Evolutionary conservation across 371 early-diverging fungal genomes (phyloP).

Genomic region (Catenaria anguillulae): DNA sequence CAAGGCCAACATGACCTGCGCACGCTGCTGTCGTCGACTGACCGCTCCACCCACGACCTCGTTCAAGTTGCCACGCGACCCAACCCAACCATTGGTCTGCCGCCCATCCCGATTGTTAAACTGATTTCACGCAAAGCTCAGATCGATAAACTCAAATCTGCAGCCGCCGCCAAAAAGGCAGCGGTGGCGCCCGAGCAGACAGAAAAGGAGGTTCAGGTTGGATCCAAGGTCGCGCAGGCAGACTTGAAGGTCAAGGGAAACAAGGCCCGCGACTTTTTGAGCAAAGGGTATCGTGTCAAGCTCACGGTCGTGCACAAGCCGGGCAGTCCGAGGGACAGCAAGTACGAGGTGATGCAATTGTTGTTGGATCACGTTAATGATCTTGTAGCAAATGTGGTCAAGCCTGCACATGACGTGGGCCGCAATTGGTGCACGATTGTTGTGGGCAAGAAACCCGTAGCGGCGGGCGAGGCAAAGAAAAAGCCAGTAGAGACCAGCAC

Average conservation of each 20-base stretch:
- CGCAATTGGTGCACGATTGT: background rate
- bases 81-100: background rate
- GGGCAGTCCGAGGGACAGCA: background rate
- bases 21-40: too few species aligned
- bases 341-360: background rate
- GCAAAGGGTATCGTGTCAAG: background rate
- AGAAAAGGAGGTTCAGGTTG: background rate
- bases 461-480: too few species aligned
- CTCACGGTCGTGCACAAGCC: background rate
- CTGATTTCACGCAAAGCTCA: background rate
- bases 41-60: too few species aligned
- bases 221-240: background rate
- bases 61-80: constrained; percentile 2
- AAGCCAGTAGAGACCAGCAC: too few species aligned
- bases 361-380: background rate
- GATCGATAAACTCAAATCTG: background rate
- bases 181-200: background rate
- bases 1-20: too few species aligned
- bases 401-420: background rate
- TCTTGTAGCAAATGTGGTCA: background rate
- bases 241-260: background rate
- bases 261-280: background rate
- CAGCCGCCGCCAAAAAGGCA: background rate
- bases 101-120: background rate
- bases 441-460: background rate